phyloP scores from a whole-genome alignment of 2,329 filamentous ascomycete genomes.

The Epichloe festucae region DNA sequence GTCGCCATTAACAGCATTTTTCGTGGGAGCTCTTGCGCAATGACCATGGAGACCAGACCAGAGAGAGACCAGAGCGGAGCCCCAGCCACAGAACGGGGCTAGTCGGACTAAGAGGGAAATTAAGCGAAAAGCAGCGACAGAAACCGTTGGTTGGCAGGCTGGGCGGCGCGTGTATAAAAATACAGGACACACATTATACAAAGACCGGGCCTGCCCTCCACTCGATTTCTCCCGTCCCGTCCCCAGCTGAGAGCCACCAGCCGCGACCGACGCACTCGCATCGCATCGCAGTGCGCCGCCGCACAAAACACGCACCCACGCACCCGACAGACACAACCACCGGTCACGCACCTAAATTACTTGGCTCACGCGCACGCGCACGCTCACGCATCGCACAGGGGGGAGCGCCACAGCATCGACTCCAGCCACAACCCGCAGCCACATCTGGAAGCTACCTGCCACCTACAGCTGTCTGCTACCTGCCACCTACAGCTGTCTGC shows the following conservation, averaged over 20 bases:
- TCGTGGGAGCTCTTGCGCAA: not conserved
- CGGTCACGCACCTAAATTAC: not conserved
- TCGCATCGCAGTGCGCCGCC: slow-evolving; percentile 1
- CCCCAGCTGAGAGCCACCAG: slow-evolving; percentile 5
- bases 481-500: not conserved
- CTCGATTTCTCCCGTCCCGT: slow-evolving; percentile 24
- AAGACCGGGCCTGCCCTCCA: slow-evolving; percentile 31
- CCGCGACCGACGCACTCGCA: not conserved
- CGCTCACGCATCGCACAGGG: not conserved
- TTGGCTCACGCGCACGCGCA: not conserved
- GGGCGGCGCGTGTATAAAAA: slow-evolving; percentile 28
- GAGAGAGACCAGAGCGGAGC: not conserved
- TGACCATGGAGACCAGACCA: not conserved
- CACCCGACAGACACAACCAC: not conserved
- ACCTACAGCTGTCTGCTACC: not conserved
- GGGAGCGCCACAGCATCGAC: too few species aligned
- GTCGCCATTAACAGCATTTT: not conserved
- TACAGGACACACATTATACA: slow-evolving; percentile 31
- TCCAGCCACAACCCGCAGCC: slow-evolving; percentile 2
- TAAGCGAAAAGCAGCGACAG: slow-evolving; percentile 22
- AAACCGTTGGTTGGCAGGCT: slow-evolving; percentile 20
- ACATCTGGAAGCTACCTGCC: not conserved
- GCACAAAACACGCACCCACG: not conserved
- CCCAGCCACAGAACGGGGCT: slow-evolving; percentile 14
- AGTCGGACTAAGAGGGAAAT: slow-evolving; percentile 22